Base-by-base conservation (phyloP, 495 filamentous ascomycete species). In the Amorphotheca resinae region DNA sequence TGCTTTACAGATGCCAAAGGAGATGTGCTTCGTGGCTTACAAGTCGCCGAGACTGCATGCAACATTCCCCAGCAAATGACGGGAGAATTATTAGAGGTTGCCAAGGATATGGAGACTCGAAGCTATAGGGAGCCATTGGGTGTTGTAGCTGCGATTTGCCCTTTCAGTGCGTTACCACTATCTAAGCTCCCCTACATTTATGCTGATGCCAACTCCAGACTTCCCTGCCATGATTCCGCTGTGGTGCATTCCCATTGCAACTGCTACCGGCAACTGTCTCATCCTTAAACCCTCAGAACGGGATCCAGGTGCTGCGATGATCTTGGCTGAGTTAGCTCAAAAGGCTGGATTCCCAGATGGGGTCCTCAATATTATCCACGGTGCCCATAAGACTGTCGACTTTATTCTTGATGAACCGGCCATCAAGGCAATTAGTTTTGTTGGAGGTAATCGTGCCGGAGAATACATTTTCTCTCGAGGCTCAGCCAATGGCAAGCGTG, bases 221-320 rank as follows among this genome's bases (percentile, higher is more conserved):
- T 99, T 99, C 68, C 91, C 91, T 32, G 91, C 91, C 50, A 99
- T 99, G 91, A 99, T 99, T 63, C 91, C 91, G 15, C 70, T 99
- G 7, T 99, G 91, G 91, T 93, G 74, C 41, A 93, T 96, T 42
- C 93, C 91, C 15, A 78, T 96, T 57, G 93, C 91, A 31, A 95
- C 87, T 9, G 76, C 93, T 2, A 93, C 86, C 9, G 93, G 91
- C 38, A 99, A 99, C 68, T 91, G 84, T 21, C 65, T 96, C 46
- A 77, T 99, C 53, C 64, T 99, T 44, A 99, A 99, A 74, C 91
- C 91, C 3, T 99, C 91, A 0, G 91, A 99, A 68, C 84, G 91
- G 48, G 91, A 96, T 49, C 91, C 91, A n/a, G 91, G 91, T 39
- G 93, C 93, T 15, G 82, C 84, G 22, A 95, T 99, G 87, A 96